Evolutionary conservation across 495 filamentous ascomycete genomes (phyloP).

Genomic region (Penicillium angulare): DNA sequence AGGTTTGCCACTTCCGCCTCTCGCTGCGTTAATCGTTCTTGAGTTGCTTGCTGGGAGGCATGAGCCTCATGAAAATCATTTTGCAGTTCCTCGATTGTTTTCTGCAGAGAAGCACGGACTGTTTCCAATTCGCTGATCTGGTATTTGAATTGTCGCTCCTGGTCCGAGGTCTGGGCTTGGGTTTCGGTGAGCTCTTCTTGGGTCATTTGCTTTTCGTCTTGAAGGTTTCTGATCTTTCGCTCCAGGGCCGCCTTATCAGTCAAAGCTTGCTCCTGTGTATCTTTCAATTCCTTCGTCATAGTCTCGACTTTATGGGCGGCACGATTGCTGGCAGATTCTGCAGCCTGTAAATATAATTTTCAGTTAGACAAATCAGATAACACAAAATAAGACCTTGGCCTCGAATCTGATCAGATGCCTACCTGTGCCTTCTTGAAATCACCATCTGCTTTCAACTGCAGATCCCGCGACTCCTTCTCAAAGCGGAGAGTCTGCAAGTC

Average conservation of each 20-base stretch:
- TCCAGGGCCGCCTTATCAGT: conserved; percentile 72
- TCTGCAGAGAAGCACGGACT: conserved; percentile 64
- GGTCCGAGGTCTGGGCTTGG: conserved; percentile 65
- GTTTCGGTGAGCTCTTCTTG: conserved; percentile 79
- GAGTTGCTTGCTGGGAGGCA: conserved; percentile 57
- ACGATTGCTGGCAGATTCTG: conserved; percentile 67
- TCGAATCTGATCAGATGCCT: conserved; percentile 2
- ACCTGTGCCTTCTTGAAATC: conserved; percentile 82
- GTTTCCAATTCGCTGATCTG: conserved; percentile 69
- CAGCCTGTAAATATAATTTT: conserved; percentile 38
- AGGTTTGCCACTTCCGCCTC: conserved; percentile 69
- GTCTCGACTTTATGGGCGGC: conserved; percentile 69
- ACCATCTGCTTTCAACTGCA: conserved; percentile 71
- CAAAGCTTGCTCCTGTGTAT: conserved; percentile 61
- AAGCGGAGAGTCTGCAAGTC: conserved; percentile 72
- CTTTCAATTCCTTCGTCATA: conserved; percentile 68
- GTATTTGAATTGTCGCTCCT: conserved; percentile 68
- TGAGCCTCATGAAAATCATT: conserved; percentile 66
- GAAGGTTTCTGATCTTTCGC: conserved; percentile 62
- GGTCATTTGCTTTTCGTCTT: conserved; percentile 68
- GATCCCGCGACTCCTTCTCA: conserved; percentile 78
- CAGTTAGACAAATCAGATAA: neutral
- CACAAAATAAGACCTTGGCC: too few relatives aligned
- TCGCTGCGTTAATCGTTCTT: conserved; percentile 63
- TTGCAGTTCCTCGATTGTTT: conserved; percentile 67